A percentile compares a stretch with the other conserved stretches of the same genome.
Conservation (phyloP, 345 rosid species). For the Boechera retrofracta region DNA sequence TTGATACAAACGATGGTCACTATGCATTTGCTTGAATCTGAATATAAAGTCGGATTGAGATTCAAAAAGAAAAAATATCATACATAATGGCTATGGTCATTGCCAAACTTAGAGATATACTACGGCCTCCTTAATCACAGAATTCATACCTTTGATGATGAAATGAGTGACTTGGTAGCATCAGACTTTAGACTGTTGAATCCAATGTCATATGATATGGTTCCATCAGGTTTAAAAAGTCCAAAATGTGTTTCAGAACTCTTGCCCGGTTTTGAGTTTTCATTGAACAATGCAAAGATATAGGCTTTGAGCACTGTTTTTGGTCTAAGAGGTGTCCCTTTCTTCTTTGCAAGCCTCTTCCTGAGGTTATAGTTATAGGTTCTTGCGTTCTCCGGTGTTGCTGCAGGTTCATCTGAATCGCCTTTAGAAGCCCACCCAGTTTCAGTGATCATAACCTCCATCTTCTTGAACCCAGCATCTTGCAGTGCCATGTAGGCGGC, state of each 20-base stretch:
- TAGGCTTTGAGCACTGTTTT: constrained; percentile 76
- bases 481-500: constrained; percentile 90
- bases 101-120: background rate
- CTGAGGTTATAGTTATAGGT: constrained; percentile 88
- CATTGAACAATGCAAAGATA: constrained; percentile 90
- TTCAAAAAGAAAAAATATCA: background rate
- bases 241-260: constrained; percentile 95
- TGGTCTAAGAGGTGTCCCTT: constrained; percentile 94
- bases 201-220: constrained; percentile 84
- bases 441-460: constrained; percentile 92
- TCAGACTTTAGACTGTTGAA: constrained; percentile 77
- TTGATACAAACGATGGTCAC: background rate
- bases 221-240: constrained; percentile 92
- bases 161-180: constrained; percentile 53
- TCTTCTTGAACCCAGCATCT: constrained; percentile 77
- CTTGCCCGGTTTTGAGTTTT: constrained; percentile 75
- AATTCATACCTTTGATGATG: constrained; percentile 70
- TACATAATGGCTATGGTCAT: background rate
- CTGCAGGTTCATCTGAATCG: constrained; percentile 84
- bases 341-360: constrained; percentile 91
- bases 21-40: constrained; percentile 1
- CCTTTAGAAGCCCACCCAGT: constrained; percentile 98
- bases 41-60: background rate
- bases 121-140: background rate
- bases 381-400: constrained; percentile 79